These are phyloP conservation scores for Eremothecium cymbalariae DNA, from an alignment of 1,139 yeast species.

Conservation along the genomic window DNA sequence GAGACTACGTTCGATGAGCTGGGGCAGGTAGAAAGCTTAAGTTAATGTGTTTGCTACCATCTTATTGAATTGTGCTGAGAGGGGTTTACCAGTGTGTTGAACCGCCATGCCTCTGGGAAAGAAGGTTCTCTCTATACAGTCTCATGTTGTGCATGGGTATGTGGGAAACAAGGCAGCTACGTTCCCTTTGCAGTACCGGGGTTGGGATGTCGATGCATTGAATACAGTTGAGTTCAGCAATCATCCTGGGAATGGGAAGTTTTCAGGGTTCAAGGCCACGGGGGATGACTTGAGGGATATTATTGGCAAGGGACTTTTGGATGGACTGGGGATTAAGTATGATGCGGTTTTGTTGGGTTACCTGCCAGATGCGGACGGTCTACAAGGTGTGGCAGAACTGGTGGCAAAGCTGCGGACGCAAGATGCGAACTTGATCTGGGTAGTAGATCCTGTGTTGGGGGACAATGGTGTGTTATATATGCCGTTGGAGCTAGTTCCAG, in stretches of 20 bases:
- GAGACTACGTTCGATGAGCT: no score
- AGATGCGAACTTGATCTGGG: constrained; percentile 37
- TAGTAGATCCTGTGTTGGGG: constrained; percentile 91
- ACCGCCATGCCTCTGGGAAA: no score
- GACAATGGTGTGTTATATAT: constrained; percentile 84
- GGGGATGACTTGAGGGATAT: constrained; percentile 38
- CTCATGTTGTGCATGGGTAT: constrained; percentile 82
- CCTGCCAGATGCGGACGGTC: constrained; percentile 48
- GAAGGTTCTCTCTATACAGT: constrained; percentile 51
- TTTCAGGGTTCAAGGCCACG: constrained; percentile 39
- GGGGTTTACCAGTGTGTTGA: no score
- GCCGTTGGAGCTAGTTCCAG: constrained; percentile 55
- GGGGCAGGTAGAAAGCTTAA: no score
- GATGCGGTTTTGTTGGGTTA: constrained; percentile 67
- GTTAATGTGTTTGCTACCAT: no score
- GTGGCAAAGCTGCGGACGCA: constrained; percentile 16
- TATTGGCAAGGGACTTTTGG: constrained; percentile 41
- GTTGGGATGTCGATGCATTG: constrained; percentile 80
- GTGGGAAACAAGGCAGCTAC: constrained; percentile 78
- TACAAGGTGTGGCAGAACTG: constrained; percentile 34
- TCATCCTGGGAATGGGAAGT: constrained; percentile 70
- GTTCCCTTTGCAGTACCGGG: constrained; percentile 66
- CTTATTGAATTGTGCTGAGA: no score
- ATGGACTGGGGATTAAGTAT: constrained; percentile 38
- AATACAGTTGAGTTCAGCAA: constrained; percentile 77